Base-by-base conservation (phyloP, 2,329 filamentous ascomycete genomes). In the Arthrobotrys musiformis region DNA sequence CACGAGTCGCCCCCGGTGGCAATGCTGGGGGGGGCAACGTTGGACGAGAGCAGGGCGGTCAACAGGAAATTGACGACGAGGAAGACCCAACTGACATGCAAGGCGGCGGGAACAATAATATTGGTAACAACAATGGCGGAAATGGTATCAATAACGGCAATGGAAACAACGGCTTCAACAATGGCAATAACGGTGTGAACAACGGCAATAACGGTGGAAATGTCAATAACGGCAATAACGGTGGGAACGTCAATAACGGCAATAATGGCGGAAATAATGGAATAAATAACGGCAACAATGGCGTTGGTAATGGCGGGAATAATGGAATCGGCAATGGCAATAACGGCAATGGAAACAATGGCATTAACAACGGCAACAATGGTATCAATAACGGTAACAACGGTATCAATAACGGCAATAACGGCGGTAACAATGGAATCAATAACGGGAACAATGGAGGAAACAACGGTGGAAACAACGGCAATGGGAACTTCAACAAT, bases 31-130 rank as follows among this genome's bases (percentile, higher is more conserved):
- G 35, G 11, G 40, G 24, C 0, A 26, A 40, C 19, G 56, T 8
- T 42, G 46, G 35, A 6, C n/a, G n/a, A n/a, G n/a, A n/a, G n/a
- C n/a, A n/a, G n/a, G 26, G 17, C 24, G 33, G 30, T 61, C 19
- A 35, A 11, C 30, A 35, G 2, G 6, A 3, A n/a, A 48, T 24
- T 24, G n/a, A 24, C 24, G 50, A 26, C 33, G 17, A 56, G n/a
- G n/a, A n/a, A n/a, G n/a, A n/a, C n/a, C n/a, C n/a, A n/a, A n/a
- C n/a, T n/a, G n/a, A n/a, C n/a, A n/a, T n/a, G n/a, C n/a, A n/a
- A n/a, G n/a, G 22, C 13, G 44, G 62, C 19, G 70, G 37, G 5
- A 40, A 44, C n/a, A 52, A 37, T 33, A 58, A 58, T 24, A 58
- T 37, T 7, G 50, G 50, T 22, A 11, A 11, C 1, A 58, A 58